Percentiles rank a stretch among this genome's conserved stretches.
Evolutionary conservation across 768 basidiomycete species (phyloP).

Genomic region (Xerocomellus amylosporus): DNA sequence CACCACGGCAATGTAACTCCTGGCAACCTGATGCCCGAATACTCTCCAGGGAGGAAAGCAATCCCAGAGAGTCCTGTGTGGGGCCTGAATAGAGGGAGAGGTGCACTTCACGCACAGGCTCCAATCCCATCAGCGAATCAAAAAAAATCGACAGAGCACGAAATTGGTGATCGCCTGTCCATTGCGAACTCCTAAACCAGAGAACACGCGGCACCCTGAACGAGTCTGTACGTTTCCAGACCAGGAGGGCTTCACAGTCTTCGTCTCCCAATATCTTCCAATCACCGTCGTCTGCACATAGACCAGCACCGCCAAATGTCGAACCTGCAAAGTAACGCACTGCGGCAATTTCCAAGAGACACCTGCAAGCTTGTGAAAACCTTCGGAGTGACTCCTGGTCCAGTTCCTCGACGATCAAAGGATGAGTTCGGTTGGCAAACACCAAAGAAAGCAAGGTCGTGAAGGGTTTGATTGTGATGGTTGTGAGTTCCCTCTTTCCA

Average conservation of each 20-base stretch:
- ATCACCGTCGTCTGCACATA: not conserved
- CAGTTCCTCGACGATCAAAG: not conserved
- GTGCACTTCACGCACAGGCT: not conserved
- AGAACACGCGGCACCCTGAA: not conserved
- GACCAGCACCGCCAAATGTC: not conserved
- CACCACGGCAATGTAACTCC: not conserved
- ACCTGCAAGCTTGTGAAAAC: not conserved
- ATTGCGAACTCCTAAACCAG: not conserved
- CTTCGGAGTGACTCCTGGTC: not conserved
- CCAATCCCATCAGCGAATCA: not conserved
- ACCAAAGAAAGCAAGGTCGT: not conserved
- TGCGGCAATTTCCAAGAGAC: not conserved
- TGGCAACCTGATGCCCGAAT: not conserved
- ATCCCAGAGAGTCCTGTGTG: not conserved
- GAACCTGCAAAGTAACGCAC: not conserved
- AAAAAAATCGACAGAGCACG: not conserved
- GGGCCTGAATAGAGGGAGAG: not conserved
- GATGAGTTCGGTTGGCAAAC: not conserved
- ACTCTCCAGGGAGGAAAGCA: not conserved
- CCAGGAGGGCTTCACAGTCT: not conserved
- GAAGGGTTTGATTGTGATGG: not conserved
- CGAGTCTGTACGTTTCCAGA: not conserved
- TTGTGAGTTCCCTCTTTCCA: too few species aligned
- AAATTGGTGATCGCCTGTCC: not conserved
- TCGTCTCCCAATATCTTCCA: not conserved